A percentile compares a stretch with the other conserved stretches of the same genome.
Evolutionary conservation across 208 protist species (phyloP).

Genomic region (Trypanosoma rangeli): DNA sequence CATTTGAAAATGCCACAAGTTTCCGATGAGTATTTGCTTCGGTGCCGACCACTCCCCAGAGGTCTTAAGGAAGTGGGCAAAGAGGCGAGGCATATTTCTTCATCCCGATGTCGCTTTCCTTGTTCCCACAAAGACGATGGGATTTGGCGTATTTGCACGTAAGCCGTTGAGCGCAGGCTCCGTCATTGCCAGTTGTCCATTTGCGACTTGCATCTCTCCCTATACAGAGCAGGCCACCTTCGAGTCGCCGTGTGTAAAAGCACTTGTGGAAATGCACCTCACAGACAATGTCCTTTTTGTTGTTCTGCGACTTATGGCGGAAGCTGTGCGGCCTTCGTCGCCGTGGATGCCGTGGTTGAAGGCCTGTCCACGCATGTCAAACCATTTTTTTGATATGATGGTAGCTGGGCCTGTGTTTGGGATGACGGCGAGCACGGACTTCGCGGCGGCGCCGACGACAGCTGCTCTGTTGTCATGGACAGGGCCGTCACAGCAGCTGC

Average conservation of each 20-base stretch:
- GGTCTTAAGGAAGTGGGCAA: constrained; percentile 65
- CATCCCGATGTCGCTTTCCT: constrained; percentile 85
- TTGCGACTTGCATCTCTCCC: constrained; percentile 57
- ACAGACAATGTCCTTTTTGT: constrained; percentile 58
- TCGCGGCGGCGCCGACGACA: neutral
- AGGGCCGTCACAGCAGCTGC: constrained; percentile 60
- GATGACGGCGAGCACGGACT: constrained; percentile 1
- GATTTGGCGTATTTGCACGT: constrained; percentile 71
- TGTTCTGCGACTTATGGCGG: constrained; percentile 71
- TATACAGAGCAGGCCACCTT: constrained; percentile 47
- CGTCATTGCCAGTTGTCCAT: constrained; percentile 77
- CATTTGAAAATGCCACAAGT: neutral
- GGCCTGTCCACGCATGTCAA: constrained; percentile 69
- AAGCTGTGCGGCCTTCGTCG: constrained; percentile 48
- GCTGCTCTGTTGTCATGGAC: constrained; percentile 34
- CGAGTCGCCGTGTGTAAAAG: constrained; percentile 25
- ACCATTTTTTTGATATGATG: constrained; percentile 60
- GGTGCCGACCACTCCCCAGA: constrained; percentile 58
- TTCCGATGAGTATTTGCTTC: constrained; percentile 34
- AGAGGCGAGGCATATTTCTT: constrained; percentile 76
- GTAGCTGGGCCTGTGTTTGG: constrained; percentile 34
- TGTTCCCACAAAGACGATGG: constrained; percentile 85
- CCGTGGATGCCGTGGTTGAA: constrained; percentile 72
- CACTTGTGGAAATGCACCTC: constrained; percentile 7
- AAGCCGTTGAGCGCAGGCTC: constrained; percentile 49